phyloP scores from a whole-genome alignment of 768 basidiomycete species.

The Sporobolomyces pararoseus region DNA sequence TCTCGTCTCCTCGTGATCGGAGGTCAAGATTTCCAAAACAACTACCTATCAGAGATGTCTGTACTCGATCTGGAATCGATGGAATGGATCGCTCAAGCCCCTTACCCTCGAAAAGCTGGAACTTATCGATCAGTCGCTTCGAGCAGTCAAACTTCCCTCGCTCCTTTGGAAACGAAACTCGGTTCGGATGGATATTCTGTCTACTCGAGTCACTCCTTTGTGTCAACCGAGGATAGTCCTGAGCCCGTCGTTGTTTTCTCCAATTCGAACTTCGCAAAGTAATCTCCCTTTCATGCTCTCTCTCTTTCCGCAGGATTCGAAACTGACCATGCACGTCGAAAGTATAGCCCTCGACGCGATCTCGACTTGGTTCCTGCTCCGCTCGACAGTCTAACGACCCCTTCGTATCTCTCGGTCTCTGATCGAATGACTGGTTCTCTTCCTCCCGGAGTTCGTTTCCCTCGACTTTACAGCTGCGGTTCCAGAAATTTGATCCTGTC shows the following conservation, averaged over 20 bases:
- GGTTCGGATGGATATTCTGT: constrained; percentile 14
- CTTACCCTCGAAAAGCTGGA: constrained; percentile 84
- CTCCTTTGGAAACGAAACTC: not conserved
- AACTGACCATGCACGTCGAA: not conserved
- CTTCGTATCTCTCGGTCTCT: constrained; percentile 54
- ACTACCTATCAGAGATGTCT: constrained; percentile 53
- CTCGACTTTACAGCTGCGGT: constrained; percentile 85
- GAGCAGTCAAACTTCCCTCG: constrained; percentile 49
- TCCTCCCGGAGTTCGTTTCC: constrained; percentile 93
- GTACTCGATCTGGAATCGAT: constrained; percentile 73
- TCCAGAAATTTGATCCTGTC: constrained; percentile 81
- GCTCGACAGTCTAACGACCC: constrained; percentile 65
- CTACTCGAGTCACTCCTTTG: constrained; percentile 12
- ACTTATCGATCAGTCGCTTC: constrained; percentile 90
- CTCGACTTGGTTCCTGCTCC: constrained; percentile 72
- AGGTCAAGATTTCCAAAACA: constrained; percentile 90
- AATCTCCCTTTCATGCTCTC: not conserved
- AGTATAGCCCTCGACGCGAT: constrained; percentile 70
- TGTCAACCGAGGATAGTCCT: constrained; percentile 56
- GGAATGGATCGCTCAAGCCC: constrained; percentile 72
- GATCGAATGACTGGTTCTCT: constrained; percentile 50
- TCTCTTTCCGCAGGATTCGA: not conserved
- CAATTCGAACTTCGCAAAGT: constrained; percentile 79
- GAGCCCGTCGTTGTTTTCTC: constrained; percentile 87
- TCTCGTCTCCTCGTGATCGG: constrained; percentile 61